Evolutionary conservation across 345 rosid species (phyloP).

Genomic region (Pistacia integerrima): DNA sequence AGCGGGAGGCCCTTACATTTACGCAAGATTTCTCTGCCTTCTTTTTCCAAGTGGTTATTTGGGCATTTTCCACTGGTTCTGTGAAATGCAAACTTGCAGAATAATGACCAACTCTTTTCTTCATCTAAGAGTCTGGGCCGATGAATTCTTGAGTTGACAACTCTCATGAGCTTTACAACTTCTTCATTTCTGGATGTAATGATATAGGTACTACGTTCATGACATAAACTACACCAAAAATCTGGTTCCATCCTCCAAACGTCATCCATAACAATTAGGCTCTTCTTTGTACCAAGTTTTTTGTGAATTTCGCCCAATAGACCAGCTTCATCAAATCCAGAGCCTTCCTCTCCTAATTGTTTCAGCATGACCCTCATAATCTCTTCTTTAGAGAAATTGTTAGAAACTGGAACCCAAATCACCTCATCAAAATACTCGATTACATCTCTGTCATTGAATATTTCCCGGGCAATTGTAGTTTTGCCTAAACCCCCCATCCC

Average conservation of each 20-base stretch:
- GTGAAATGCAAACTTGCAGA: conserved; percentile 44
- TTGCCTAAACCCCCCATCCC: conserved; percentile 36
- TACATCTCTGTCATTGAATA: conserved; percentile 5
- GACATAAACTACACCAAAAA: conserved; percentile 40
- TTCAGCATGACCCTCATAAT: conserved; percentile 24
- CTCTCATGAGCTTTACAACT: conserved; percentile 33
- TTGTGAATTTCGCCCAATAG: conserved; percentile 23
- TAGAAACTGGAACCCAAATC: conserved; percentile 32
- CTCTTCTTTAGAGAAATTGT: conserved; percentile 16
- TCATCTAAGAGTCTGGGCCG: conserved; percentile 37
- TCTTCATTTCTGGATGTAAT: conserved; percentile 39
- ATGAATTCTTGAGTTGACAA: conserved; percentile 37
- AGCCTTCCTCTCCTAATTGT: conserved; percentile 16
- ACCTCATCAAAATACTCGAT: conserved; percentile 13
- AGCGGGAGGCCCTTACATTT: conserved; percentile 62
- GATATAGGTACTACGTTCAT: conserved; percentile 33
- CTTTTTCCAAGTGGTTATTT: conserved; percentile 28
- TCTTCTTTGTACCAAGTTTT: not conserved
- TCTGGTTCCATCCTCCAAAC: conserved; percentile 29
- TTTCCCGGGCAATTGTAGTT: conserved; percentile 28
- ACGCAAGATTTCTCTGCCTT: conserved; percentile 42
- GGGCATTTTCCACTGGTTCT: conserved; percentile 28
- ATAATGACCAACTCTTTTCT: conserved; percentile 46
- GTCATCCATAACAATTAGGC: conserved; percentile 32
- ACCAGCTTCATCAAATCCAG: conserved; percentile 7